phyloP scores from a whole-genome alignment of 2,329 filamentous ascomycete genomes.

The Lecanosticta acicola region DNA sequence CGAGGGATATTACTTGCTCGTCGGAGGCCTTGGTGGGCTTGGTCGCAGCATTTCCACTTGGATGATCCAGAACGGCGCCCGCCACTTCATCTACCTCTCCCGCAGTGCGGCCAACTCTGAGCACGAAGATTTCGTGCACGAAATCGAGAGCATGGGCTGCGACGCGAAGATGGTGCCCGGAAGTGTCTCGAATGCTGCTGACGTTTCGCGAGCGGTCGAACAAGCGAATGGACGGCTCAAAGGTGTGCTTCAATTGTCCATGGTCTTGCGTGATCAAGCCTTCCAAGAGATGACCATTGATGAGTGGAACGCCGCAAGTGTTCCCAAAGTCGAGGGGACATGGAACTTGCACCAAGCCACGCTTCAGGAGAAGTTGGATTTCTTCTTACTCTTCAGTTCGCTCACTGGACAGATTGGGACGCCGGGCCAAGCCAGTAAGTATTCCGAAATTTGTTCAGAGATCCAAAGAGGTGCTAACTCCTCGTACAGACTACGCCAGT shows the following conservation, averaged over 20 bases:
- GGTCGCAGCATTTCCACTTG: slow-evolving; percentile 7
- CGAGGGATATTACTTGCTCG: slow-evolving; percentile 10
- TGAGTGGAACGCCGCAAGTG: slow-evolving; percentile 1
- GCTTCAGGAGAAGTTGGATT: slow-evolving; percentile 1
- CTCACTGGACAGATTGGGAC: slow-evolving; percentile 16
- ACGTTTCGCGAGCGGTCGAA: neutral
- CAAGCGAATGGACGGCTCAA: neutral
- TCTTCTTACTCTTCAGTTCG: slow-evolving; percentile 26
- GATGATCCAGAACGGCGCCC: slow-evolving; percentile 7
- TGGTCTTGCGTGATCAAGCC: slow-evolving; percentile 23
- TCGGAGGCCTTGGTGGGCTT: slow-evolving; percentile 12
- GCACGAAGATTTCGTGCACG: neutral
- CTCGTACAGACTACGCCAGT: slow-evolving; percentile 53
- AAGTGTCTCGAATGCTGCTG: too few species aligned
- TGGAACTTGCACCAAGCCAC: slow-evolving; percentile 18
- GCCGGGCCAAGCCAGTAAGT: slow-evolving; percentile 3
- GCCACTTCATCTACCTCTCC: slow-evolving; percentile 9
- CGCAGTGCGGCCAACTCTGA: neutral
- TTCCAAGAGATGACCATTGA: slow-evolving; percentile 23
- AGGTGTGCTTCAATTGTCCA: slow-evolving; percentile 30
- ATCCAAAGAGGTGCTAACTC: too few species aligned
- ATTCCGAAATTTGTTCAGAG: too few species aligned
- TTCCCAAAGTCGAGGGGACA: slow-evolving; percentile 26
- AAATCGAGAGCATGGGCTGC: neutral
- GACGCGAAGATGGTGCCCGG: slow-evolving; percentile 32